Evolutionary conservation across 1,284 basidiomycete genomes (phyloP).

Genomic region (Golubevia pallescens): DNA sequence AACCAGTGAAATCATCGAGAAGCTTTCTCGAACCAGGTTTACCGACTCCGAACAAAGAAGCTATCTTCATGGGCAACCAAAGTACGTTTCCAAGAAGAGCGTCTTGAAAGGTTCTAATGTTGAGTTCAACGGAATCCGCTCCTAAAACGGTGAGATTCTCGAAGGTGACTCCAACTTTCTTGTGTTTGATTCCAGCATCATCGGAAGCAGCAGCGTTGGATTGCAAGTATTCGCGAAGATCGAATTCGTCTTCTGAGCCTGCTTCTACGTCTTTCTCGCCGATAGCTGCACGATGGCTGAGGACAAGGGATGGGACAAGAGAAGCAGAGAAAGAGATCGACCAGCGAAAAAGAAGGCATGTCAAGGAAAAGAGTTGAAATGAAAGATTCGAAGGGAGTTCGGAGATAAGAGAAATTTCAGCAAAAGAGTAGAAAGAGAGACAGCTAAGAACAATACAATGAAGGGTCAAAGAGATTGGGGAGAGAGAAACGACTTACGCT

Average conservation of each 20-base stretch:
- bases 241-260: conserved; percentile 14
- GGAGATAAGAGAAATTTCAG: background rate
- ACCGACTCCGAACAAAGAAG: background rate
- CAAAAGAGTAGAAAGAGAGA: too few species aligned
- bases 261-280: conserved; percentile 17
- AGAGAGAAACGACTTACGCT: too few species aligned
- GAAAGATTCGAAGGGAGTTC: background rate
- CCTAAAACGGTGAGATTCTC: conserved; percentile 27
- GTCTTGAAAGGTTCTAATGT: conserved; percentile 32
- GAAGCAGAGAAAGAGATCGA: too few species aligned
- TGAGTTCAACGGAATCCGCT: conserved; percentile 25
- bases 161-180: conserved; percentile 40
- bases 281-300: background rate
- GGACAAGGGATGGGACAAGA: background rate
- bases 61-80: background rate
- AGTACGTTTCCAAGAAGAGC: background rate
- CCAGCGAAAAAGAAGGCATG: too few species aligned
- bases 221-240: conserved; percentile 26
- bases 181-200: conserved; percentile 24
- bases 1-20: conserved; percentile 21
- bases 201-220: conserved; percentile 13
- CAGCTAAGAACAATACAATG: too few species aligned
- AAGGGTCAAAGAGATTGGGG: too few species aligned
- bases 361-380: too few species aligned
- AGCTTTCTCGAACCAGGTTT: background rate